Conservation (phyloP, 129 eudicot genomes). For the Erigeron canadensis region DNA sequence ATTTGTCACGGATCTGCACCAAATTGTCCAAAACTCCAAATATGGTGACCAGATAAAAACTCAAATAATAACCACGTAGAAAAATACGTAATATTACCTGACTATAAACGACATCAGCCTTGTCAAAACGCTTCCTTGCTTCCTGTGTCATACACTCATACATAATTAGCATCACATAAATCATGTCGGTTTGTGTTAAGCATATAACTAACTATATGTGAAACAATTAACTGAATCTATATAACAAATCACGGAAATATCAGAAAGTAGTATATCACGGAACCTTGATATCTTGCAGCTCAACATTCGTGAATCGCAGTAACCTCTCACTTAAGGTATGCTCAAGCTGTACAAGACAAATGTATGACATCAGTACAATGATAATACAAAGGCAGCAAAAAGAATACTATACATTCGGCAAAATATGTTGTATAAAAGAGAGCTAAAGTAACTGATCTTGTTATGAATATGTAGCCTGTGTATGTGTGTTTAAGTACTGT, state of each 20-base stretch:
- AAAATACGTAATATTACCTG: slow-evolving; percentile 54
- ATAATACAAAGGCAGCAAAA: no score
- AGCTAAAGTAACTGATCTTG: background rate
- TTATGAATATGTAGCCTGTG: background rate
- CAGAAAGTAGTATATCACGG: slow-evolving; percentile 18
- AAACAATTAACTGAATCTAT: background rate
- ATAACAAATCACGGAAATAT: background rate
- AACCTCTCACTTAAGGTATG: slow-evolving; percentile 60
- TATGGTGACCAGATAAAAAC: background rate
- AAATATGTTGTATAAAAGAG: background rate
- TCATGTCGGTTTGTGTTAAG: background rate
- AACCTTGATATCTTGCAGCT: slow-evolving; percentile 87
- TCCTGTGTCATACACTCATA: slow-evolving; percentile 74
- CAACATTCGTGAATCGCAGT: slow-evolving; percentile 61
- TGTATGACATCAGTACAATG: slow-evolving; percentile 22
- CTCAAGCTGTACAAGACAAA: slow-evolving; percentile 60
- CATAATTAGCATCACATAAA: background rate
- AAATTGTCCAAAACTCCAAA: slow-evolving; percentile 11
- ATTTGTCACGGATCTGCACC: slow-evolving; percentile 76
- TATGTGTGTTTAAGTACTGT: slow-evolving; percentile 11
- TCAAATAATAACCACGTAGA: background rate
- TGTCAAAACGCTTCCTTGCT: slow-evolving; percentile 97
- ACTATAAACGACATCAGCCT: slow-evolving; percentile 75
- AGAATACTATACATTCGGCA: no score
- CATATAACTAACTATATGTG: background rate